Evolutionary conservation across 306 rosid species (phyloP).

Genomic region (Pachyrhizus erosus): DNA sequence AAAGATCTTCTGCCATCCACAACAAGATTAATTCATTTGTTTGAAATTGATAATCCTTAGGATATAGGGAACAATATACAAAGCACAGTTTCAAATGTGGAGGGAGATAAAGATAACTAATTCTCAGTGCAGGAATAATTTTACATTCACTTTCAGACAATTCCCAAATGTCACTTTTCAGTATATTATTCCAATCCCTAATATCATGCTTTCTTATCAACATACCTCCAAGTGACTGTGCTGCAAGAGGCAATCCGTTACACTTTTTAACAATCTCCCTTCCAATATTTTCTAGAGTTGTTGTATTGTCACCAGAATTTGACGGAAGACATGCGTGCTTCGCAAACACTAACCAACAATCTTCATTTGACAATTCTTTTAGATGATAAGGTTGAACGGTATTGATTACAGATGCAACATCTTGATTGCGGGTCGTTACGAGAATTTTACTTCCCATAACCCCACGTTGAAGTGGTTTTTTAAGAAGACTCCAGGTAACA

Average conservation of each 20-base stretch:
- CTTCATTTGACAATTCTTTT: background rate
- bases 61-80: background rate
- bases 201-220: background rate
- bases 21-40: background rate
- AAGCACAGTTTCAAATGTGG: background rate
- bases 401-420: background rate
- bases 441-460: background rate
- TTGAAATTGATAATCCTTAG: background rate
- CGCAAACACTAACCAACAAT: background rate
- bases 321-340: background rate
- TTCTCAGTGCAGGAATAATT: background rate
- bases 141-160: background rate
- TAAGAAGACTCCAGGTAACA: background rate
- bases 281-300: background rate
- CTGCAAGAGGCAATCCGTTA: background rate
- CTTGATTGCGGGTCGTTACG: background rate
- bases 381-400: background rate
- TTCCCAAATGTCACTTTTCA: background rate
- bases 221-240: background rate
- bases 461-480: background rate
- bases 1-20: background rate
- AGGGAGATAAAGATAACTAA: constrained; percentile 4
- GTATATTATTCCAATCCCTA: background rate
- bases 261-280: background rate
- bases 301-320: background rate